Conservation (phyloP, 768 basidiomycete species). For the Wakefieldia striispora region DNA sequence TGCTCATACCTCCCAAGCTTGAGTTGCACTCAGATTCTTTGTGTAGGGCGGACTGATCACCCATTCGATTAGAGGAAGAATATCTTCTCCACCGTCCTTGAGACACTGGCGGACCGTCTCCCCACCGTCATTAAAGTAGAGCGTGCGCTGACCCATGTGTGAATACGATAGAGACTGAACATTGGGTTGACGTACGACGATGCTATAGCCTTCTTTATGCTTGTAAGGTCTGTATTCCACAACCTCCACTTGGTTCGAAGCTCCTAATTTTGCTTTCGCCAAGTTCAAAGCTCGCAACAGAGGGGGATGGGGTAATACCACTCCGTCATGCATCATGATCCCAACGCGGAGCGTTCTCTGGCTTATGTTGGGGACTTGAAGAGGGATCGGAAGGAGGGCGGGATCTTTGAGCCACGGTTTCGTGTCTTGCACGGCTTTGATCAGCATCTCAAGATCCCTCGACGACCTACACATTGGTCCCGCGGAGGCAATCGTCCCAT, state of each 20-base stretch:
- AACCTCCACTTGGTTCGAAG: constrained; percentile 34
- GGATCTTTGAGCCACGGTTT: constrained; percentile 44
- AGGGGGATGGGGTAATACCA: constrained; percentile 42
- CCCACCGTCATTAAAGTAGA: constrained; percentile 42
- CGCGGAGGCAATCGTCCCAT: constrained; percentile 6
- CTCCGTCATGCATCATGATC: constrained; percentile 34
- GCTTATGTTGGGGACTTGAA: constrained; percentile 21
- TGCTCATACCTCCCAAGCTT: constrained; percentile 30
- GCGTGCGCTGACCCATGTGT: constrained; percentile 24
- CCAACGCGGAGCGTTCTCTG: constrained; percentile 31
- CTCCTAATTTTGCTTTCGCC: constrained; percentile 35
- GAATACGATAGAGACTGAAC: neutral
- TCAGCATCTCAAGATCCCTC: constrained; percentile 24
- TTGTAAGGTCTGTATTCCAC: constrained; percentile 35
- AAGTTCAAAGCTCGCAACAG: constrained; percentile 39
- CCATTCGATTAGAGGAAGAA: constrained; percentile 38
- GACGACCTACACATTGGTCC: constrained; percentile 30
- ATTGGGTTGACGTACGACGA: constrained; percentile 27
- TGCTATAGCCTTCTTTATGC: constrained; percentile 33
- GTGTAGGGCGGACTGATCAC: constrained; percentile 29
- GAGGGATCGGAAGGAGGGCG: constrained; percentile 29
- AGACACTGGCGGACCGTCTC: constrained; percentile 20
- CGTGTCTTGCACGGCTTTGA: constrained; percentile 23
- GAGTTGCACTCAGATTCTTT: constrained; percentile 21
- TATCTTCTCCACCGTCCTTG: constrained; percentile 33